Evolutionary conservation across 129 eudicot genomes (phyloP).

Genomic region (Chrysanthemum seticuspe): DNA sequence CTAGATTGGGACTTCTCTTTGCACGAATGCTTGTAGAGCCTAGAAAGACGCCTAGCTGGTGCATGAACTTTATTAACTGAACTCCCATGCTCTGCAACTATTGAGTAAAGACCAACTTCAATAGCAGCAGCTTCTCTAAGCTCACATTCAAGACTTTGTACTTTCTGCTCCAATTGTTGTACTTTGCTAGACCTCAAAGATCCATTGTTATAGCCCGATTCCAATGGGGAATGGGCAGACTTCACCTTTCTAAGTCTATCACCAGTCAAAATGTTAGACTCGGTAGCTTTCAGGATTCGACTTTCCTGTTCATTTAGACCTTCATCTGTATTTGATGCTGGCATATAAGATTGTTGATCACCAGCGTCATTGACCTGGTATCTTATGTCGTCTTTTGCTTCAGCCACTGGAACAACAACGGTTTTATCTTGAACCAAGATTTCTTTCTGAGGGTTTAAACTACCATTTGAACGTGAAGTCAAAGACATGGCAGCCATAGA

Average conservation of each 20-base stretch:
- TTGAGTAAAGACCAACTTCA: slow-evolving; percentile 79
- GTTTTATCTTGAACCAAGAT: slow-evolving; percentile 25
- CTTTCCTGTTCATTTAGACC: slow-evolving; percentile 15
- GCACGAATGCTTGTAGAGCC: slow-evolving; percentile 75
- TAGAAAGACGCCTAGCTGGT: slow-evolving; percentile 94
- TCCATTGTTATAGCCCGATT: slow-evolving; percentile 54
- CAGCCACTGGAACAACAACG: slow-evolving; percentile 23
- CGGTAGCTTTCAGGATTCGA: slow-evolving; percentile 17
- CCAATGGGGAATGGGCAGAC: slow-evolving; percentile 53
- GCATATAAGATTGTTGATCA: slow-evolving; percentile 22
- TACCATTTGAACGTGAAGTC: slow-evolving; percentile 36
- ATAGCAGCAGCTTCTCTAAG: slow-evolving; percentile 94
- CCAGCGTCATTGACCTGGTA: slow-evolving; percentile 6
- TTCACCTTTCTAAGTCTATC: slow-evolving; percentile 46
- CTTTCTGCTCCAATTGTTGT: slow-evolving; percentile 53
- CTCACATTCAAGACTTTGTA: slow-evolving; percentile 74
- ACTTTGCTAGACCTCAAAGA: slow-evolving; percentile 42
- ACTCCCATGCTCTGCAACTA: slow-evolving; percentile 96
- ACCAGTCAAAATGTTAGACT: slow-evolving; percentile 10
- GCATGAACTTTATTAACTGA: slow-evolving; percentile 88
- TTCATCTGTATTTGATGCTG: slow-evolving; percentile 25
- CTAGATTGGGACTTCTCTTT: slow-evolving; percentile 50
- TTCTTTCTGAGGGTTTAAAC: slow-evolving; percentile 39
- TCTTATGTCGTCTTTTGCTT: slow-evolving; percentile 27
- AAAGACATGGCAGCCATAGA: slow-evolving; percentile 52